Conservation (phyloP, 352 stramenopile species). For the Phytopythium chamaehyphon region DNA sequence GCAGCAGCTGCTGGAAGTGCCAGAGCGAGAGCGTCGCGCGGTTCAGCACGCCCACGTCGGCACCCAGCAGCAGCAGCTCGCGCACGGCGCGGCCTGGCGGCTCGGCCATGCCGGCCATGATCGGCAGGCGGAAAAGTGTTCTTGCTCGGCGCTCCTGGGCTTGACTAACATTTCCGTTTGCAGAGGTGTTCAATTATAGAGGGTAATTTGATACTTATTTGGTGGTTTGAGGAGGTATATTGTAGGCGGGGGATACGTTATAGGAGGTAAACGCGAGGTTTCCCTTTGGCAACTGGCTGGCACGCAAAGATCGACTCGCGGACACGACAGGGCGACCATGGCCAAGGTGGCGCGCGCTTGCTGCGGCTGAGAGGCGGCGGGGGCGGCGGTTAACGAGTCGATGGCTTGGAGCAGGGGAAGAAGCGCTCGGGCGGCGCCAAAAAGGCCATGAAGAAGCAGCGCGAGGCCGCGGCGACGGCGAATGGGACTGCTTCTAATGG, state of each 20-base stretch:
- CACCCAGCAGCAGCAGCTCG: constrained; percentile 50
- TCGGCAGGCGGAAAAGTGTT: no score
- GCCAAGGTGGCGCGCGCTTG: constrained; percentile 9
- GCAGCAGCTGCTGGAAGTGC: constrained; percentile 69
- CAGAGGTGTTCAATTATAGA: no score
- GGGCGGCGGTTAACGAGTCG: background rate
- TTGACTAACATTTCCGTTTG: no score
- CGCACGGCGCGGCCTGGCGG: constrained; percentile 23
- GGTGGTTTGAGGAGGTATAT: no score
- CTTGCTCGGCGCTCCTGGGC: no score
- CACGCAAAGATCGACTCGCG: constrained; percentile 7
- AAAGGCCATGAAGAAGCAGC: constrained; percentile 57
- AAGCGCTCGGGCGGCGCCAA: constrained; percentile 36
- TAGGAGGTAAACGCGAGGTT: no score
- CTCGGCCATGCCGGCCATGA: background rate
- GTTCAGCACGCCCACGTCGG: constrained; percentile 68
- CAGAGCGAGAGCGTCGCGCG: constrained; percentile 72
- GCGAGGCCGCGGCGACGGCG: constrained; percentile 12
- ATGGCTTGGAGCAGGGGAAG: constrained; percentile 16
- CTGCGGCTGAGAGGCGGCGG: background rate
- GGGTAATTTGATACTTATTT: no score
- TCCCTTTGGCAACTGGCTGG: no score
- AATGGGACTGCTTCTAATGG: constrained; percentile 2
- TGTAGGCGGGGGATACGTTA: no score
- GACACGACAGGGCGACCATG: constrained; percentile 19